Conservation (phyloP, 441 rosid genomes). For the Euphorbia neoarborescens region DNA sequence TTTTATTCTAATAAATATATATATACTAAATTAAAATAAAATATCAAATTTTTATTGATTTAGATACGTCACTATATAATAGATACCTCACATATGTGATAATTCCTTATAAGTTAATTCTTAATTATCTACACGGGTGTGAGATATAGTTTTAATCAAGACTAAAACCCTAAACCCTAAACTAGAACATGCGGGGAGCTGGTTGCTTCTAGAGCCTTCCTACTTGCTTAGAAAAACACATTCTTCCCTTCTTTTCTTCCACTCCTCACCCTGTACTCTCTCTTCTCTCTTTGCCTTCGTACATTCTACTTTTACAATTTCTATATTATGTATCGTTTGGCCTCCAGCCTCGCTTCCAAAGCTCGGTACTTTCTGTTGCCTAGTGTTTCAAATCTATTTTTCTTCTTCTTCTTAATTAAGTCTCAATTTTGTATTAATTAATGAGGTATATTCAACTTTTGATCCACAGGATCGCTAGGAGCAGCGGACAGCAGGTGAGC, state of each 20-base stretch:
- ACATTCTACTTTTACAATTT: neutral
- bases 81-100: no score
- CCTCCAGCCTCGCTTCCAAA: conserved; percentile 61
- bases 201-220: conserved; percentile 50
- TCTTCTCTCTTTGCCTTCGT: neutral
- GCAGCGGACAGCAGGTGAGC: conserved; percentile 41
- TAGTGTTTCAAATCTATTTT: neutral
- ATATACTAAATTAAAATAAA: no score
- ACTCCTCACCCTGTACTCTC: neutral
- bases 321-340: conserved; percentile 58
- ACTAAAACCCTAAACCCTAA: conserved; percentile 64
- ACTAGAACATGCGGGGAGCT: conserved; percentile 13
- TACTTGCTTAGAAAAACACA: conserved; percentile 21
- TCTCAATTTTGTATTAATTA: neutral
- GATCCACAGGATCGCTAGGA: conserved; percentile 43
- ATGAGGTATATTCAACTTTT: neutral
- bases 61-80: no score
- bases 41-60: no score
- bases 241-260: neutral
- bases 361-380: conserved; percentile 41
- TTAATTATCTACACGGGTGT: no score
- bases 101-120: no score
- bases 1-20: no score
- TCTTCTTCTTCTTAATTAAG: neutral
- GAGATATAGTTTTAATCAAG: no score